Conservation (phyloP, 2,329 filamentous ascomycete species). For the Colletotrichum falcatum region DNA sequence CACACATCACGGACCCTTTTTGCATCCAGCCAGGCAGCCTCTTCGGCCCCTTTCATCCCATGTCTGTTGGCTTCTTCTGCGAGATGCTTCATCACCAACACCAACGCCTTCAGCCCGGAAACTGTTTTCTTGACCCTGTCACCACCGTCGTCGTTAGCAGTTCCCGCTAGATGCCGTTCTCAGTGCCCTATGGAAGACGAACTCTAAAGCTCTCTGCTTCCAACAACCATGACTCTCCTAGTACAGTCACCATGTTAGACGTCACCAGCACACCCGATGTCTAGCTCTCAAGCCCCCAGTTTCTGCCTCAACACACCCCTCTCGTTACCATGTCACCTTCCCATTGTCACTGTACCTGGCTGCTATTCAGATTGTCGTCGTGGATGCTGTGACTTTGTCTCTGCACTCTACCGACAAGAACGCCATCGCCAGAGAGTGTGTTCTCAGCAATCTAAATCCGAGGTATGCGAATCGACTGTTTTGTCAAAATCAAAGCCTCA, state of each 20-base stretch:
- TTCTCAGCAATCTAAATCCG: no score
- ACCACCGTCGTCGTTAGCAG: not conserved
- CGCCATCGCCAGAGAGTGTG: not conserved
- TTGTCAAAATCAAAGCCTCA: no score
- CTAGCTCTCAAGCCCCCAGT: not conserved
- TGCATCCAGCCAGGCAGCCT: not conserved
- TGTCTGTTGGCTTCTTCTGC: not conserved
- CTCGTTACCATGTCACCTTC: not conserved
- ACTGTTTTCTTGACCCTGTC: not conserved
- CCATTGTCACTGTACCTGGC: not conserved
- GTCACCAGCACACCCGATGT: not conserved
- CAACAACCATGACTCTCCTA: not conserved
- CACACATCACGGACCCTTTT: conserved; percentile 1
- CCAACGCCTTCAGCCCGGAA: not conserved
- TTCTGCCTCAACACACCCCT: not conserved
- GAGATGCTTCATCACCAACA: not conserved
- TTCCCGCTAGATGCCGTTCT: no score
- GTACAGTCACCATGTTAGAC: not conserved
- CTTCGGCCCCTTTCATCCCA: not conserved
- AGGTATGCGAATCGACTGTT: no score
- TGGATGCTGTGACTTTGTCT: not conserved
- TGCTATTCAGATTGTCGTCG: not conserved
- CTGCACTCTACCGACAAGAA: not conserved
- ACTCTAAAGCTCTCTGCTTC: not conserved
- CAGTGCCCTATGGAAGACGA: not conserved